Base-by-base conservation (phyloP, 2,329 filamentous ascomycete species). In the Didymella pinodella region DNA sequence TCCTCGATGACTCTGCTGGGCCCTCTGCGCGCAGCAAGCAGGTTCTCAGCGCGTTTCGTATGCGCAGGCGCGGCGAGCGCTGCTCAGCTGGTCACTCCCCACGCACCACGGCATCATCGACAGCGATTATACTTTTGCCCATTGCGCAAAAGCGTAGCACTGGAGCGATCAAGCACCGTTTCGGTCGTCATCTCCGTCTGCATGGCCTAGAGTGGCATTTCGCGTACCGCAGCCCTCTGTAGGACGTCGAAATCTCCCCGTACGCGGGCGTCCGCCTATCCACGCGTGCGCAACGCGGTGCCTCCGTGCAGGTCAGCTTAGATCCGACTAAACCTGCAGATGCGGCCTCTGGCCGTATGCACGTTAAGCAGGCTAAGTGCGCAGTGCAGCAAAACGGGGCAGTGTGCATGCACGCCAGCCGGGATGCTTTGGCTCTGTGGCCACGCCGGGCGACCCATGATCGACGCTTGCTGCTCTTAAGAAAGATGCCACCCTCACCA, bases 341-440 rank as follows among this genome's bases (percentile, higher is more conserved):
- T 74, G 67, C 65, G 66, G 63, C 59, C 67, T 69, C 57, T 75
- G 61, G 73, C 71, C 66, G 68, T 74, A 75, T 75, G 73, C 73
- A 75, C 64, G 68, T 71, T 71, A 65, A 68, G 65, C 71, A 72
- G 70, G 70, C 70, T 74, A 72, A 64, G 67, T 75, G 71, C 69
- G 71, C 72, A 73, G 70, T 70, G 70, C 70, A 70, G 65, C 71
- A 57, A 70, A 73, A 75, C 66, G 72, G 72, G 72, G 73, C 74
- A 76, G 72, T 72, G 72, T 77, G 71, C 73, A 77, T 73, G 67
- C 70, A 66, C 69, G 69, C 67, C 71, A 74, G 65, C 72, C 67
- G 68, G 60, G 65, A 62, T 59, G 64, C 63, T 71, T 68, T 76
- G 73, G 73, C 73, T 62, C 63, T 71, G 69, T 76, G 73, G 73